A percentile compares a stretch with the other conserved stretches of the same genome.
Evolutionary conservation across 306 rosid genomes (phyloP).

Genomic region (Macrotyloma uniflorum): DNA sequence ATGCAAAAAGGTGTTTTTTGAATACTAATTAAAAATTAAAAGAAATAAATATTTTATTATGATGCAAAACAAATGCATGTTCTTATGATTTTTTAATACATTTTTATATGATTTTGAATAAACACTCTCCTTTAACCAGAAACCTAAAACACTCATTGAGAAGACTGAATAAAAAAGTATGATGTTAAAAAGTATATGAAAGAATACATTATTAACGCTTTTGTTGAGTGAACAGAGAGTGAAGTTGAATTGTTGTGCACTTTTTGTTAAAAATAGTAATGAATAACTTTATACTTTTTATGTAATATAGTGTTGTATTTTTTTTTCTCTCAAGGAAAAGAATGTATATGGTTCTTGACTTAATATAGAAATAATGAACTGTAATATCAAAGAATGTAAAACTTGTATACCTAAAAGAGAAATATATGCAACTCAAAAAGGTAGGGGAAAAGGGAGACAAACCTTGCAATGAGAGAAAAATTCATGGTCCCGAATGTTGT

Average conservation of each 20-base stretch:
- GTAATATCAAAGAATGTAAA: neutral
- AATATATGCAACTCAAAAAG: neutral
- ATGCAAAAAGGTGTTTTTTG: too few species aligned
- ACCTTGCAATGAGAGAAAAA: constrained; percentile 72
- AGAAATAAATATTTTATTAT: too few species aligned
- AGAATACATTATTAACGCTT: neutral
- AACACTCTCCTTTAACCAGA: too few species aligned
- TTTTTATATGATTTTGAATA: too few species aligned
- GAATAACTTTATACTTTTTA: neutral
- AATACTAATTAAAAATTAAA: too few species aligned
- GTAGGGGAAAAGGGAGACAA: neutral
- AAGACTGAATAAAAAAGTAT: too few species aligned
- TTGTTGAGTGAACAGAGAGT: neutral
- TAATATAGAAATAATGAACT: neutral
- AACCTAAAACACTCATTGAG: too few species aligned
- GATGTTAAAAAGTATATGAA: neutral
- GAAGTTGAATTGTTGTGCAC: neutral
- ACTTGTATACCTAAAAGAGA: too few species aligned
- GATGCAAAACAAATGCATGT: too few species aligned
- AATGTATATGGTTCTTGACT: neutral
- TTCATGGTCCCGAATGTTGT: constrained; percentile 35
- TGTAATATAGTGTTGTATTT: neutral
- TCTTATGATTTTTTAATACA: too few species aligned
- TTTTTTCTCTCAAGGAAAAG: neutral
- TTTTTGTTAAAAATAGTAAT: neutral